Evolutionary conservation across 2,329 filamentous ascomycete genomes (phyloP).

Genomic region (Sporothrix phasma): DNA sequence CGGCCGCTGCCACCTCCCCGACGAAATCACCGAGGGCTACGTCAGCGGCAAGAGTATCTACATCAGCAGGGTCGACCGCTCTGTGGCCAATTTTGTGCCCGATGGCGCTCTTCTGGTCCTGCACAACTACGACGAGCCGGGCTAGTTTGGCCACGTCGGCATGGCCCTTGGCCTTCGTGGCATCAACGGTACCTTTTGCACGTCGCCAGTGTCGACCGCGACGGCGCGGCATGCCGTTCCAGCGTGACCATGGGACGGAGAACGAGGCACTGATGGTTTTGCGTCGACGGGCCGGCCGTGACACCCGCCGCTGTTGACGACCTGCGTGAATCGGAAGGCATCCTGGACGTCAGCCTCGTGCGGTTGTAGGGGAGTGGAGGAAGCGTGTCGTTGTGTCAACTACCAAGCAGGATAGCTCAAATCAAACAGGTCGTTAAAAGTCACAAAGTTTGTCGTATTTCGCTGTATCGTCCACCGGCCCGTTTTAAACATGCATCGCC

Average conservation of each 20-base stretch:
- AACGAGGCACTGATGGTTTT: constrained; percentile 76
- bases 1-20: constrained; percentile 11
- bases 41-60: constrained; percentile 53
- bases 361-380: not conserved
- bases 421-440: not conserved
- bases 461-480: not conserved
- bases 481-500: not conserved
- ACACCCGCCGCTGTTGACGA: constrained; percentile 44
- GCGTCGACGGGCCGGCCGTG: constrained; percentile 51
- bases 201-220: constrained; percentile 46
- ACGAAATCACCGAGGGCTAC: constrained; percentile 54
- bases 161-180: constrained; percentile 57
- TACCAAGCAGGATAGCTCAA: not conserved
- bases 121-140: constrained; percentile 71
- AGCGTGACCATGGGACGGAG: constrained; percentile 25
- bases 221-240: constrained; percentile 17
- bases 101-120: constrained; percentile 67
- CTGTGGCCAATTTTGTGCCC: constrained; percentile 63
- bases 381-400: not conserved
- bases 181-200: constrained; percentile 73
- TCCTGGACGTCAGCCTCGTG: constrained; percentile 46
- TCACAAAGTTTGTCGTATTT: not conserved
- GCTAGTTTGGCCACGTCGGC: constrained; percentile 74
- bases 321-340: constrained; percentile 40
- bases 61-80: constrained; percentile 64